Evolutionary conservation across 371 early-diverging fungal species (phyloP).

Genomic region (Circinella umbellata): DNA sequence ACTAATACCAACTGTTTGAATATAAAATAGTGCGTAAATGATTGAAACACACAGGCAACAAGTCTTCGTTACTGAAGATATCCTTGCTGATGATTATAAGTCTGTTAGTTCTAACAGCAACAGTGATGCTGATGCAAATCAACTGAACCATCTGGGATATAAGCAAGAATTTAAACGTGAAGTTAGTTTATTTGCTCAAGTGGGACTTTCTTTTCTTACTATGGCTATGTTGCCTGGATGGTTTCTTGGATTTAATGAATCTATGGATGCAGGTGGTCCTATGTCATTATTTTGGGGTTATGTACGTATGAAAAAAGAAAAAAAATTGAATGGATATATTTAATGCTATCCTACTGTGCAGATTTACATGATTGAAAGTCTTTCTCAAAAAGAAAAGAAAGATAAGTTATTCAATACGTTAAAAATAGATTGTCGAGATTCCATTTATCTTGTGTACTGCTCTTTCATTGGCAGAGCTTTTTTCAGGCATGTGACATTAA

Average conservation of each 20-base stretch:
- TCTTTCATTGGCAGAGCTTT: constrained; percentile 39
- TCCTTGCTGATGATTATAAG: no score
- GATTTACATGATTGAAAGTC: no score
- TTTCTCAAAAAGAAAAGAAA: no score
- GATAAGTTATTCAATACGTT: no score
- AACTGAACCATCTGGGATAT: constrained; percentile 30
- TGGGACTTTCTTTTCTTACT: constrained; percentile 36
- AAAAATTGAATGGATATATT: neutral
- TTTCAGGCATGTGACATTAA: constrained; percentile 18
- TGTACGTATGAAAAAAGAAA: neutral
- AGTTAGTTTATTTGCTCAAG: constrained; percentile 35
- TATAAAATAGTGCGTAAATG: no score
- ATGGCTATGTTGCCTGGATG: constrained; percentile 45
- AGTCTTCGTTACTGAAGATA: no score
- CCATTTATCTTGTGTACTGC: constrained; percentile 44
- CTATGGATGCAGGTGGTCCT: constrained; percentile 41
- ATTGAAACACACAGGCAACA: no score
- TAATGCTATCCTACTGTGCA: no score
- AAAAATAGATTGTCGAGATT: constrained; percentile 29
- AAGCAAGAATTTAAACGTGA: constrained; percentile 35
- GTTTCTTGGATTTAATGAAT: constrained; percentile 38
- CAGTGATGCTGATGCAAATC: constrained; percentile 23
- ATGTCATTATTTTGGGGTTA: constrained; percentile 40
- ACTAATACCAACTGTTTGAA: no score
- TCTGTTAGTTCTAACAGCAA: no score